Conservation (phyloP, 176 grass and related monocot genomes). For the Neostapfia colusana region DNA sequence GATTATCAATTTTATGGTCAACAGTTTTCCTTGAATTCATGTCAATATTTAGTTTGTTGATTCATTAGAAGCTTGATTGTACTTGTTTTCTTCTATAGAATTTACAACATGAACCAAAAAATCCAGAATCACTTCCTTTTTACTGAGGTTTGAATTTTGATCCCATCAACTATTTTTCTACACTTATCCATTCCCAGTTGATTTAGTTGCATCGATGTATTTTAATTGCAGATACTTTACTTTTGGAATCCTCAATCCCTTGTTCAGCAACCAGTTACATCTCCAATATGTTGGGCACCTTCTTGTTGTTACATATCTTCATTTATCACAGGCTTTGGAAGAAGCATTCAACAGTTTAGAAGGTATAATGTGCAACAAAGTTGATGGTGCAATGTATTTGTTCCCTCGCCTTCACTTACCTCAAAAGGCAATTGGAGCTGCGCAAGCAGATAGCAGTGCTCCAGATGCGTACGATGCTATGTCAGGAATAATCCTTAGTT, state of each 20-base stretch:
- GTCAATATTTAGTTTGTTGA: background rate
- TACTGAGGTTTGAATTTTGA: constrained; percentile 63
- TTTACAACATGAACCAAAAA: constrained; percentile 70
- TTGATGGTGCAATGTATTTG: constrained; percentile 96
- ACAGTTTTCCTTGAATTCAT: background rate
- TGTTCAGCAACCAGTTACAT: constrained; percentile 87
- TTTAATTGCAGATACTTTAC: constrained; percentile 67
- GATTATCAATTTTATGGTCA: background rate
- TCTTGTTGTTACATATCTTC: background rate
- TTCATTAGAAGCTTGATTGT: constrained; percentile 17
- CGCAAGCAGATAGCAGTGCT: constrained; percentile 55
- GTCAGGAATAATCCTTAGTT: too few species aligned
- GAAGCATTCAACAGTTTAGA: constrained; percentile 94
- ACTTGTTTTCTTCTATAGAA: constrained; percentile 57
- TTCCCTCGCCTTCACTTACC: constrained; percentile 83
- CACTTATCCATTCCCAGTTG: background rate
- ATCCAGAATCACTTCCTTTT: constrained; percentile 88
- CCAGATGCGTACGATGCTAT: constrained; percentile 91
- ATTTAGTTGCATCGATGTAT: constrained; percentile 12
- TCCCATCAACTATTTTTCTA: background rate
- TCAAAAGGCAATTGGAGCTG: constrained; percentile 74
- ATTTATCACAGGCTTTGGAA: constrained; percentile 73
- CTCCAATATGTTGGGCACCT: constrained; percentile 22
- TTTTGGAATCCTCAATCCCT: constrained; percentile 95
- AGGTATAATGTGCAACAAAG: constrained; percentile 92